These are phyloP conservation scores for Gleditsia sinensis DNA, from an alignment of 306 rosid species.

Conservation along the genomic window DNA sequence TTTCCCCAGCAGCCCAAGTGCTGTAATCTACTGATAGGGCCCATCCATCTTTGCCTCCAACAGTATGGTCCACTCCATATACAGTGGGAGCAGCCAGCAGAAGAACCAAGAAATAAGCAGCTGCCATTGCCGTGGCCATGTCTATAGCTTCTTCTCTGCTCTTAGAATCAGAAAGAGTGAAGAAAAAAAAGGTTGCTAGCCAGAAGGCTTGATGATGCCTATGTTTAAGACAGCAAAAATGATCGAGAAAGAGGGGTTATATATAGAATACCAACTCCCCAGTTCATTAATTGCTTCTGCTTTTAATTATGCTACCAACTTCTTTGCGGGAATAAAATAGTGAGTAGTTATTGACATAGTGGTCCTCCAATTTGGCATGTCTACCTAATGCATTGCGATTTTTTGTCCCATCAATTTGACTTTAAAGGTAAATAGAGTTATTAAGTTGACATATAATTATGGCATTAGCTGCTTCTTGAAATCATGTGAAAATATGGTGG, in stretches of 20 bases:
- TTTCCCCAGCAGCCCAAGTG: constrained; percentile 53
- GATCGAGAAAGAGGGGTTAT: constrained; percentile 1
- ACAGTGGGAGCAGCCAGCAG: constrained; percentile 50
- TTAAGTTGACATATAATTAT: constrained; percentile 21
- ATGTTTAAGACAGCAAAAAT: constrained; percentile 5
- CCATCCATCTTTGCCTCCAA: constrained; percentile 64
- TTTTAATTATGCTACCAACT: constrained; percentile 29
- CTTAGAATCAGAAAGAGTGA: neutral
- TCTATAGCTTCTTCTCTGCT: neutral
- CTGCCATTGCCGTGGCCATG: constrained; percentile 51
- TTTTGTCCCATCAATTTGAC: constrained; percentile 3
- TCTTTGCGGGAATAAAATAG: constrained; percentile 20
- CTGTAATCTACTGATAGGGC: neutral
- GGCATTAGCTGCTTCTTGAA: constrained; percentile 9
- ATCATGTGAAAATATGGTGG: neutral
- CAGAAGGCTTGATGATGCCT: neutral
- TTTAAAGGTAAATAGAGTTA: neutral
- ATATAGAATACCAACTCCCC: constrained; percentile 31
- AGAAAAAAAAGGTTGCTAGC: neutral
- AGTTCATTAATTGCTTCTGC: neutral
- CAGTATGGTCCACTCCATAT: constrained; percentile 45
- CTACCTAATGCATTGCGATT: constrained; percentile 49
- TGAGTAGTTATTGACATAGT: constrained; percentile 40
- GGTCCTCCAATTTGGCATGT: constrained; percentile 12
- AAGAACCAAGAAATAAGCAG: constrained; percentile 49